Percentiles rank a stretch among this genome's conserved stretches.
Conservation (phyloP, 176 grass and related monocot species). For the Cenchrus fungigraminus region DNA sequence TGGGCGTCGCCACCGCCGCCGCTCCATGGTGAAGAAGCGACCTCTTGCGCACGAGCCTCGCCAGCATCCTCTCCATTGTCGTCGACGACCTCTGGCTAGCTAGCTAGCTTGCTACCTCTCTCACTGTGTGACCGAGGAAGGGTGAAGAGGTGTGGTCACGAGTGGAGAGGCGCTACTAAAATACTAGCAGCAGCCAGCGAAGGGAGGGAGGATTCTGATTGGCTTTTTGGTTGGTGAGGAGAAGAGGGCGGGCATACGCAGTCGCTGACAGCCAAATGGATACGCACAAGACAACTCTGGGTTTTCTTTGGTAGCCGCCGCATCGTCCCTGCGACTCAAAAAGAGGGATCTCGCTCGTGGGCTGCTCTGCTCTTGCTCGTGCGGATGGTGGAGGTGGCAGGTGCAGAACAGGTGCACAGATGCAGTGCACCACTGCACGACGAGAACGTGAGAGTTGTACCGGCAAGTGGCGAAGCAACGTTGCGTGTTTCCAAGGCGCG, state of each 20-base stretch:
- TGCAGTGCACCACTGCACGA: background rate
- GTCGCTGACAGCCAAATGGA: background rate
- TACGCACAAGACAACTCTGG: background rate
- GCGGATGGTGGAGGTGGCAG: background rate
- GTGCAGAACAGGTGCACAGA: background rate
- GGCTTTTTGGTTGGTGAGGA: background rate
- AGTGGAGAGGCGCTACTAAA: background rate
- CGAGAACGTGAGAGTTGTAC: background rate
- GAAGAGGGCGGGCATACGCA: background rate
- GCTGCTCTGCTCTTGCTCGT: background rate
- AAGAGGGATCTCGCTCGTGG: background rate
- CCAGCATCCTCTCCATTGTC: slow-evolving; percentile 52
- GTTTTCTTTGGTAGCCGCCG: background rate
- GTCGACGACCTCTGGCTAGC: background rate
- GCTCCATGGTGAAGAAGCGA: slow-evolving; percentile 20
- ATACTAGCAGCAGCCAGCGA: background rate
- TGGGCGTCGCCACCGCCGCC: background rate
- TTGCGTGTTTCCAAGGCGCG: too few species aligned
- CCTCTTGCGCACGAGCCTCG: slow-evolving; percentile 43
- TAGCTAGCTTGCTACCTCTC: background rate
- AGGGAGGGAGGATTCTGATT: background rate
- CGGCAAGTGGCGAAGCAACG: background rate
- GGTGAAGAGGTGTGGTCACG: background rate
- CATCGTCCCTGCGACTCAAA: background rate
- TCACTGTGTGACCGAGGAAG: background rate